phyloP scores from a whole-genome alignment of 83 land plant species.

The Thuja plicata region DNA sequence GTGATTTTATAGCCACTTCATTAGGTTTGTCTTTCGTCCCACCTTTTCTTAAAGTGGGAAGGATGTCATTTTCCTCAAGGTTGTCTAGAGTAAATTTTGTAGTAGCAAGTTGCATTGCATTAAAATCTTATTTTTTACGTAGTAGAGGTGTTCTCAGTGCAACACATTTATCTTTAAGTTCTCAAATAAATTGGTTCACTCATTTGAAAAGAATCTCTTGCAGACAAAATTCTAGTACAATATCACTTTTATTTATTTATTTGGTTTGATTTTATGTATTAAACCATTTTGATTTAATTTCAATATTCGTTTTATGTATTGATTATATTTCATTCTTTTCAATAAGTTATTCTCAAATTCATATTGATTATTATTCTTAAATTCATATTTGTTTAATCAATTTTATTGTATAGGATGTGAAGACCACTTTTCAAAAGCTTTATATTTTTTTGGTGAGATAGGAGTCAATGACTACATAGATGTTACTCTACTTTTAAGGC shows the following conservation, averaged over 20 bases:
- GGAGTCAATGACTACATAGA: slow-evolving; percentile 1
- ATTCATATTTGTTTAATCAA: not conserved
- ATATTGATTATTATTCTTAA: no score
- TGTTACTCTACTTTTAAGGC: not conserved
- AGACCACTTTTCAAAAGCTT: not conserved
- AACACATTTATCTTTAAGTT: not conserved
- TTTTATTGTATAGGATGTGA: not conserved
- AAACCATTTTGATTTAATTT: no score
- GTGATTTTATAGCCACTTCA: slow-evolving; percentile 28
- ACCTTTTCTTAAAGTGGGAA: slow-evolving; percentile 22
- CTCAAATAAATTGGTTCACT: slow-evolving; percentile 22
- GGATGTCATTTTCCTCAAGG: not conserved
- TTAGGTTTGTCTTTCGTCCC: slow-evolving; percentile 33
- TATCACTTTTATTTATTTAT: not conserved
- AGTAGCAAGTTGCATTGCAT: slow-evolving; percentile 42
- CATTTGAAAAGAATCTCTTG: slow-evolving; percentile 26
- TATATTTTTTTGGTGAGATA: not conserved
- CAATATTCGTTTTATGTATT: no score
- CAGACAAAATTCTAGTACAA: slow-evolving; percentile 11
- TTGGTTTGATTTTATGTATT: no score
- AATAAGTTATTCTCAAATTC: no score
- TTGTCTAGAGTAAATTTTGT: slow-evolving; percentile 45
- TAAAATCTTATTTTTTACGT: slow-evolving; percentile 11
- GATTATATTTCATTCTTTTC: no score
- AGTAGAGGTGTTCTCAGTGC: not conserved